These are phyloP conservation scores for Cercophora sp. DNA, from an alignment of 495 filamentous ascomycete genomes.

Conservation along the genomic window DNA sequence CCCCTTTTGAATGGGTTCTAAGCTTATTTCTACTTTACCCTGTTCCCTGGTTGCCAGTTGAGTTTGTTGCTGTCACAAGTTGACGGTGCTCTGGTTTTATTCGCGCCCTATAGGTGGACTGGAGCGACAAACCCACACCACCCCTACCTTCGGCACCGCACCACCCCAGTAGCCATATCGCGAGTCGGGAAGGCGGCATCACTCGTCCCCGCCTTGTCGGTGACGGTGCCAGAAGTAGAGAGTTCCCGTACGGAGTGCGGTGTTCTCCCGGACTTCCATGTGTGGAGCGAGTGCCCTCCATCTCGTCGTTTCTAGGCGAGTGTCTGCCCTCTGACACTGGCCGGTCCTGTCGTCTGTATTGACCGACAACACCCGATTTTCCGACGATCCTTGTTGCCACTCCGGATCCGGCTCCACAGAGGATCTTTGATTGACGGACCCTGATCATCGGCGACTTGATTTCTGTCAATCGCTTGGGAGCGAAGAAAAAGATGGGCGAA, in stretches of 20 bases:
- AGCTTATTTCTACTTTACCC: not conserved
- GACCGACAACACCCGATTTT: slow-evolving; percentile 10
- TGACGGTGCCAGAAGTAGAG: too few relatives aligned
- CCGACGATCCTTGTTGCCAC: slow-evolving; percentile 3
- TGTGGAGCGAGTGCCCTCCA: not conserved
- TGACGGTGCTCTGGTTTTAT: too few relatives aligned
- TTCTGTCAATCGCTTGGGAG: slow-evolving; percentile 4
- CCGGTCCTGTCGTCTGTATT: not conserved
- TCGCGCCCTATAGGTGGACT: too few relatives aligned
- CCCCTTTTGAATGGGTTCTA: not conserved
- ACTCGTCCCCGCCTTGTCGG: not conserved
- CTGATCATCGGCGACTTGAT: too few relatives aligned
- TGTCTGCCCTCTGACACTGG: not conserved
- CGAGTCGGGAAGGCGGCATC: not conserved
- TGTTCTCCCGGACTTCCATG: not conserved
- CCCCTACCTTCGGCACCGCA: too few relatives aligned
- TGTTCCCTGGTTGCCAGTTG: not conserved
- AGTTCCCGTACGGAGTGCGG: not conserved
- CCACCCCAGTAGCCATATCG: not conserved
- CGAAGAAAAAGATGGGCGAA: slow-evolving; percentile 33
- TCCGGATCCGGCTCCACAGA: not conserved
- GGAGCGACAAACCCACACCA: too few relatives aligned
- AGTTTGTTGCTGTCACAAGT: too few relatives aligned
- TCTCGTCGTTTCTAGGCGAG: not conserved
- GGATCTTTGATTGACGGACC: too few relatives aligned